Conservation (phyloP, 192 early-diverging fungal genomes). For the Linnemannia elongata region DNA sequence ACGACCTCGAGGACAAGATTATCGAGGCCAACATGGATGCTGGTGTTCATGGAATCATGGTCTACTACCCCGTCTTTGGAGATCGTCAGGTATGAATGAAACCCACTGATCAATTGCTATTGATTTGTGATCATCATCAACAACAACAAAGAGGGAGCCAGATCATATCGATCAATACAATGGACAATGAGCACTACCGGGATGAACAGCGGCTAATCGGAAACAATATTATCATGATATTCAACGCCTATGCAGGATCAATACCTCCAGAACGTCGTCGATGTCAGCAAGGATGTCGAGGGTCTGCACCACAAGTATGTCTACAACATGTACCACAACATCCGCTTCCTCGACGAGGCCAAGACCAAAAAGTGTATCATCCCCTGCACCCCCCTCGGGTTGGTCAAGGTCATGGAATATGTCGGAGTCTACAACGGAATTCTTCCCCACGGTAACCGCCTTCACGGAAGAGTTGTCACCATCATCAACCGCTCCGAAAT, state of each 20-base stretch:
- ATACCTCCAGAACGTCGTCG: conserved; percentile 94
- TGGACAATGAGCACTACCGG: neutral
- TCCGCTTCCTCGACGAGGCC: conserved; percentile 86
- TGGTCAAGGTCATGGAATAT: conserved; percentile 97
- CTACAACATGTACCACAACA: conserved; percentile 98
- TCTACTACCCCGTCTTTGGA: conserved; percentile 99
- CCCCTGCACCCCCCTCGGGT: conserved; percentile 97
- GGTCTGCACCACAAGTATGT: conserved; percentile 95
- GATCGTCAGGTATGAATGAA: conserved; percentile 78
- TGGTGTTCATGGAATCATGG: conserved; percentile 94
- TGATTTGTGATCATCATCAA: neutral
- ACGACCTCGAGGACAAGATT: conserved; percentile 88
- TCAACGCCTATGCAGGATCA: conserved; percentile 73
- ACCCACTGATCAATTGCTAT: neutral
- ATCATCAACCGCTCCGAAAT: conserved; percentile 97
- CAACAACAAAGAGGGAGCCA: neutral
- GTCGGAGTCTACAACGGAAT: conserved; percentile 93
- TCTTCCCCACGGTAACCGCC: conserved; percentile 92
- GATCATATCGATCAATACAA: neutral
- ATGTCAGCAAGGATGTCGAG: conserved; percentile 94
- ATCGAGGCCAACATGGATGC: conserved; percentile 91
- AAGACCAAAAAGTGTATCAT: conserved; percentile 95
- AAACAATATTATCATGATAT: conserved; percentile 1
- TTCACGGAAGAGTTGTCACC: conserved; percentile 93
- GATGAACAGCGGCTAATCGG: conserved; percentile 4